Conservation (phyloP, 495 filamentous ascomycete genomes). For the Aspergillus nanangensis region DNA sequence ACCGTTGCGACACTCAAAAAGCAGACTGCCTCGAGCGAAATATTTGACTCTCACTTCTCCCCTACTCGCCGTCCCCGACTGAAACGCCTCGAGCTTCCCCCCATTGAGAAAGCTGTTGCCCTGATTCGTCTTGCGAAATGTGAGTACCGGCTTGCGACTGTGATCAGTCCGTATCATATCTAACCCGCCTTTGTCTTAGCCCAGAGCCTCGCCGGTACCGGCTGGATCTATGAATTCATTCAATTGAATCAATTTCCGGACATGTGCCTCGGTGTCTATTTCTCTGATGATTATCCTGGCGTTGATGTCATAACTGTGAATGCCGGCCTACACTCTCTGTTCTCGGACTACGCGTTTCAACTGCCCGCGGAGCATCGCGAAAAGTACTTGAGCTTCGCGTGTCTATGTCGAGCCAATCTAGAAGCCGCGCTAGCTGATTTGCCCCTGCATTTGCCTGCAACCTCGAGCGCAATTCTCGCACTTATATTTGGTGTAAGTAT, state of each 20-base stretch:
- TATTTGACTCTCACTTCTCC: not conserved
- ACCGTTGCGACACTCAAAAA: constrained; percentile 2
- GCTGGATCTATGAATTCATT: constrained; percentile 1
- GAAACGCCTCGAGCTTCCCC: not conserved
- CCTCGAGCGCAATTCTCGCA: constrained; percentile 1
- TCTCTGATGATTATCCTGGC: not conserved
- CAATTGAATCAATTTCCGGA: constrained; percentile 1
- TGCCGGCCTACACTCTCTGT: constrained; percentile 1
- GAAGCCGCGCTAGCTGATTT: not conserved
- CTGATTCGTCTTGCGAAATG: constrained; percentile 1
- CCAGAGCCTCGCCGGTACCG: constrained; percentile 1
- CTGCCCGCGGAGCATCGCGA: not conserved
- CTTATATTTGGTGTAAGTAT: constrained; percentile 1
- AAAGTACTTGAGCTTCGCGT: not conserved
- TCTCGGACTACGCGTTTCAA: constrained; percentile 1
- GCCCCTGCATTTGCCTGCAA: constrained; percentile 1
- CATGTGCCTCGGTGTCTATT: not conserved
- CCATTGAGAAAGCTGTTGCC: constrained; percentile 1
- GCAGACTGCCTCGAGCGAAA: not conserved
- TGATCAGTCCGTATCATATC: not conserved
- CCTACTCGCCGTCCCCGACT: not conserved
- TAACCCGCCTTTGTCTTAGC: not conserved
- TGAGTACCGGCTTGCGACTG: not conserved
- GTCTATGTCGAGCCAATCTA: not conserved
- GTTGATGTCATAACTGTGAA: not conserved